Evolutionary conservation across 768 basidiomycete genomes (phyloP), one percentile per base, ranked within the genome.

Genomic region (Daedaleopsis nitida): DNA sequence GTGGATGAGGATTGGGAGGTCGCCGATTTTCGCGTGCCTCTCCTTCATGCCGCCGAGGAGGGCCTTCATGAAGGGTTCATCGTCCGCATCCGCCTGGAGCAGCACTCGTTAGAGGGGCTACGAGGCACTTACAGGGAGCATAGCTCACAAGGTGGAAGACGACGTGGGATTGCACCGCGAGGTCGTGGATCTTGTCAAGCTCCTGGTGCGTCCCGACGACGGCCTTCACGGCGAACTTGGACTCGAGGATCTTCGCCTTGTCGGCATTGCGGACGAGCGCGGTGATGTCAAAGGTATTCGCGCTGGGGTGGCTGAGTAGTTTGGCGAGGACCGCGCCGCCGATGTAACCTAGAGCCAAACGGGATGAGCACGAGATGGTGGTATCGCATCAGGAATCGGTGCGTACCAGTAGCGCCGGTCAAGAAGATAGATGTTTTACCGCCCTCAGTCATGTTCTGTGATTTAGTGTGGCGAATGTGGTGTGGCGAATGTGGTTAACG

Each of bases 21-120:
- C 73, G 1, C 82, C 80, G 0, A 79, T 81, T 23, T 63, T 67
- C 37, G 77, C 73, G 52, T 78, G 69, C 17, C 77, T 71, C 60
- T 74, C 79, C 74, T 81, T 84, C 68, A 84, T 58, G 1, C 88
- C 87, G 12, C 68, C 74, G 57, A 89, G 70, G 16, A 82, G 78
- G 1, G 83, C 81, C 42, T 77, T 60, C 0, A 75, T 76, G 0
- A 81, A 80, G 1, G 70, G 66, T 0, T 81, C 52, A 53, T 86
- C 71, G 62, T 89, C 86, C 5, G 77, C 57, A 64, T 82, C 76
- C 0, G 80, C 78, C 82, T 81, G 57, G 6, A 48, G 5, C 21
- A 13, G 32, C 21, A 3, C 24, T 16, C 14, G 19, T 1, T 52
- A 17, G 11, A 3, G 14, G 11, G 23, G 19, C 13, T 2, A 10